Conservation (phyloP, 352 stramenopile genomes). For the Globisporangium acanthophoron region DNA sequence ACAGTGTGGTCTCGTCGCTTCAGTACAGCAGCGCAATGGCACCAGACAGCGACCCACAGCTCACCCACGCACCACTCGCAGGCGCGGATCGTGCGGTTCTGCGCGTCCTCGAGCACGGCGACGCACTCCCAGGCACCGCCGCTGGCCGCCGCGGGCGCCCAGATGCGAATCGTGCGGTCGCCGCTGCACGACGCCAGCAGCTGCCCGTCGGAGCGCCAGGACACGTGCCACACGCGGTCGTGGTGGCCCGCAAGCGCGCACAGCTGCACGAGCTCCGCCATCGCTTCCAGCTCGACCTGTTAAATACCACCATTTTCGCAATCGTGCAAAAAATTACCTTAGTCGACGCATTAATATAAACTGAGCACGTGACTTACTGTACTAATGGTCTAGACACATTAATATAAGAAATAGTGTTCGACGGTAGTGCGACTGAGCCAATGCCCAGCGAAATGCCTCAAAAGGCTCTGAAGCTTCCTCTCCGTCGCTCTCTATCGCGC, state of each 20-base stretch:
- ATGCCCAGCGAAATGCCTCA: no score
- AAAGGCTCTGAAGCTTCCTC: no score
- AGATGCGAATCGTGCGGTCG: constrained; percentile 87
- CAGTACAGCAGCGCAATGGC: neutral
- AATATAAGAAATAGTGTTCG: no score
- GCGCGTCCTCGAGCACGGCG: constrained; percentile 91
- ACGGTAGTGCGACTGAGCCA: no score
- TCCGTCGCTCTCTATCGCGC: no score
- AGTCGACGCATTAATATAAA: no score
- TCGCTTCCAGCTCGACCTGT: constrained; percentile 4
- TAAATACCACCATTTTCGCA: neutral
- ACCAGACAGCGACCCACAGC: neutral
- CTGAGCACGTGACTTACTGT: no score
- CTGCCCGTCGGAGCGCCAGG: constrained; percentile 83
- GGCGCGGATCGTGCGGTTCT: constrained; percentile 92
- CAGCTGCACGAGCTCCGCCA: constrained; percentile 32
- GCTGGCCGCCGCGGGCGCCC: constrained; percentile 25
- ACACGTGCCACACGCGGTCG: constrained; percentile 90
- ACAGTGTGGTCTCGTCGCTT: neutral
- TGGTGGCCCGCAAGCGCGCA: constrained; percentile 76
- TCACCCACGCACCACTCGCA: constrained; percentile 86
- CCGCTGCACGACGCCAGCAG: constrained; percentile 88
- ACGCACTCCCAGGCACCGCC: constrained; percentile 82
- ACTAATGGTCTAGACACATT: no score
- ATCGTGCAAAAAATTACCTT: no score